Evolutionary conservation across 192 early-diverging fungal species (phyloP).

Genomic region (Pilobolus umbonatus): DNA sequence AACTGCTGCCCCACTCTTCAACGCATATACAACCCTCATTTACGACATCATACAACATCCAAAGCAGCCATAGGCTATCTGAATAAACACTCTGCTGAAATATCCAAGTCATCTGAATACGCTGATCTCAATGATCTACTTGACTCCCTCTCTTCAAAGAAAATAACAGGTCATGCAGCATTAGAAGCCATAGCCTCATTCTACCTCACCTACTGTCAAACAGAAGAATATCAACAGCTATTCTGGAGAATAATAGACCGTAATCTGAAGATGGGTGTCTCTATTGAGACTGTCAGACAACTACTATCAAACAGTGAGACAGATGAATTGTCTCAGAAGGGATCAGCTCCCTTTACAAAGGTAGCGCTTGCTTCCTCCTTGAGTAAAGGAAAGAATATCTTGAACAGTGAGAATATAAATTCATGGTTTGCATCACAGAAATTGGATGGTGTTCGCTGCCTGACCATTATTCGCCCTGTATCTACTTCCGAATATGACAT

Average conservation of each 20-base stretch:
- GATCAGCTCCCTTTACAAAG: background rate
- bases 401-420: background rate
- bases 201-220: constrained; percentile 11
- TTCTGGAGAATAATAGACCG: constrained; percentile 34
- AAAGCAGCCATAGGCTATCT: constrained; percentile 2
- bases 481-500: constrained; percentile 7
- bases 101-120: background rate
- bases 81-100: background rate
- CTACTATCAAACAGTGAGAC: constrained; percentile 1
- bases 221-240: constrained; percentile 8
- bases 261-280: constrained; percentile 32
- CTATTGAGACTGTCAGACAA: constrained; percentile 12
- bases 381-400: background rate
- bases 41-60: constrained; percentile 6
- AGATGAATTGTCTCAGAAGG: background rate
- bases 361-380: constrained; percentile 25
- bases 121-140: constrained; percentile 8
- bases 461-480: constrained; percentile 26
- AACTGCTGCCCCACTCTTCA: constrained; percentile 11
- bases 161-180: constrained; percentile 19
- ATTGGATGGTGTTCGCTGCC: constrained; percentile 47
- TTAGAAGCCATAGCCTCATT: constrained; percentile 12
- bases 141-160: constrained; percentile 18
- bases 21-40: constrained; percentile 30
- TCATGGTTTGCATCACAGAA: constrained; percentile 50